phyloP scores from a whole-genome alignment of 1,139 yeast species.

The Pichia sp. region DNA sequence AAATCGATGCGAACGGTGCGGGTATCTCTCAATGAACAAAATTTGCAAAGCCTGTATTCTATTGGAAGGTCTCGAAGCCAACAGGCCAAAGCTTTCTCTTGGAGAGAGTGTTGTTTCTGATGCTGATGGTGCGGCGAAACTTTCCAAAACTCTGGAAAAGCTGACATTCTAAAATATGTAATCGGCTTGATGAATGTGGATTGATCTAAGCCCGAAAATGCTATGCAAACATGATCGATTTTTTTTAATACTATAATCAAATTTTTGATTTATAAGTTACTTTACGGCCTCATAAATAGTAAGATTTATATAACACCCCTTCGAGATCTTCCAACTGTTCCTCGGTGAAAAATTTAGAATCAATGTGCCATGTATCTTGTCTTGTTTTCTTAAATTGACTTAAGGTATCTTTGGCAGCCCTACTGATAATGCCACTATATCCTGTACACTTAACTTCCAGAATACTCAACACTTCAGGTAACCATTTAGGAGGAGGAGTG shows the following conservation, averaged over 20 bases:
- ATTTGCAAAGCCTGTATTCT: conserved; percentile 92
- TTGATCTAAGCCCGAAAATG: no score
- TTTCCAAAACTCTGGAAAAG: conserved; percentile 61
- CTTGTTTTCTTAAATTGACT: conserved; percentile 88
- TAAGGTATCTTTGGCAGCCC: conserved; percentile 76
- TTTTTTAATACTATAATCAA: no score
- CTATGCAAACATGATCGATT: no score
- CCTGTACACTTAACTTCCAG: conserved; percentile 69
- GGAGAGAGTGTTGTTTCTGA: conserved; percentile 47
- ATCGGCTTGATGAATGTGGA: neutral
- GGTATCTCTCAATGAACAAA: conserved; percentile 81
- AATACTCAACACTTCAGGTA: conserved; percentile 67
- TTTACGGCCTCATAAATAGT: conserved; percentile 60
- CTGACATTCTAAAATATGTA: conserved; percentile 46
- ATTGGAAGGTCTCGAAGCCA: conserved; percentile 77
- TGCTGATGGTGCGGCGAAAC: conserved; percentile 60
- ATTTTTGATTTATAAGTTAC: no score
- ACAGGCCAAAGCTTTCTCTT: conserved; percentile 48
- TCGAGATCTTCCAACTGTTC: conserved; percentile 88
- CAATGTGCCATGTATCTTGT: conserved; percentile 96
- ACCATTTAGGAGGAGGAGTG: conserved; percentile 91
- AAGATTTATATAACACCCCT: conserved; percentile 91
- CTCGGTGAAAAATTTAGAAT: conserved; percentile 67
- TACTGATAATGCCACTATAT: conserved; percentile 74
- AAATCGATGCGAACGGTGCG: conserved; percentile 81